Evolutionary conservation across 2,329 filamentous ascomycete species (phyloP), one percentile per base, ranked within the genome.

Genomic region (Aspergillus spinulosporus): DNA sequence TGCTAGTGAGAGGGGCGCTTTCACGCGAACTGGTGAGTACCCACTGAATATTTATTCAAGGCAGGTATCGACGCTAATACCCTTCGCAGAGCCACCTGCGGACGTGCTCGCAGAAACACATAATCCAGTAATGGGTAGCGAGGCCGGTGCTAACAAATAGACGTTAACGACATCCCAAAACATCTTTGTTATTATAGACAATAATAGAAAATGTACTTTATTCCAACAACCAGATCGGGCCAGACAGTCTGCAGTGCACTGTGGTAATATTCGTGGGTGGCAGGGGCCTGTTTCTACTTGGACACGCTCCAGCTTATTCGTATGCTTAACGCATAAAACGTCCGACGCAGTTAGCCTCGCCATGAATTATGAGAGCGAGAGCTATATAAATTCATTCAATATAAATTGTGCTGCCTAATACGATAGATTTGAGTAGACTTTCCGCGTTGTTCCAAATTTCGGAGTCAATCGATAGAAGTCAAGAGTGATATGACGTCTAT

Each of bases 81-180:
- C 31, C 26, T 29, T 9, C n/a, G 6, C 34, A 64, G 60, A 62
- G 37, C 52, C 58, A 32, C 63, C 61, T 7, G 60, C 59, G 32
- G 62, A 64, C 47, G 73, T 74, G 34, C 75, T 83, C 15, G 71
- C 74, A 57, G 39, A 42, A 14, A 76, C 73, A 44, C 81, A 83
- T 64, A 57, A 58, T 36, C 52, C 31, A 31, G 40, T 49, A 3
- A 45, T 54, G 36, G 45, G 45, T 31, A 56, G 62, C 5, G 76
- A 80, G 5, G 78, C 79, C 3, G 64, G 72, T 9, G 78, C 68
- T 44, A 83, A 82, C 63, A 81, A 80, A 68, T 84, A 79, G 64
- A 59, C 34, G 26, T 21, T 50, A 14, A 50, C 55, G 45, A 51
- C 52, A 44, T 55, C 51, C 48, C 21, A 50, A 62, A 67, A 29